Evolutionary conservation across 2,329 filamentous ascomycete genomes (phyloP).

Genomic region (Colletotrichum sp.): DNA sequence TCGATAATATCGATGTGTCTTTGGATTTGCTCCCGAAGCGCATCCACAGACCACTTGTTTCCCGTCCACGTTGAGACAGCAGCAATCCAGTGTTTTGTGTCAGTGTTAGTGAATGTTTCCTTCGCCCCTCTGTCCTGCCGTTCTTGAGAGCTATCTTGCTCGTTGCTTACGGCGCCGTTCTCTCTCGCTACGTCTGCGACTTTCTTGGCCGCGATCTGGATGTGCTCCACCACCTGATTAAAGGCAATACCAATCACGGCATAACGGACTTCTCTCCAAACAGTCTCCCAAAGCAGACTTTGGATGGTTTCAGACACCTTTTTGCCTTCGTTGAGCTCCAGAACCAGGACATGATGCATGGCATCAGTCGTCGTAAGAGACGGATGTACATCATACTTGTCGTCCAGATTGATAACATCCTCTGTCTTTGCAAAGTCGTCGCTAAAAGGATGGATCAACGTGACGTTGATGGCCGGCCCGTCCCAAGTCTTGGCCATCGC

Average conservation of each 20-base stretch:
- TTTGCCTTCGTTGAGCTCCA: slow-evolving; percentile 25
- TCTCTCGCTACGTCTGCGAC: neutral
- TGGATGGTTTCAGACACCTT: slow-evolving; percentile 26
- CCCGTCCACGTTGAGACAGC: slow-evolving; percentile 23
- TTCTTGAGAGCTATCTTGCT: neutral
- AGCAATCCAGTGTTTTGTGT: slow-evolving; percentile 17
- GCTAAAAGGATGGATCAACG: slow-evolving; percentile 30
- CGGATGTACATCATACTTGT: slow-evolving; percentile 32
- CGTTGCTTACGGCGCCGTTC: fast-evolving
- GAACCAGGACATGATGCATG: slow-evolving; percentile 29
- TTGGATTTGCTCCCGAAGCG: slow-evolving; percentile 28
- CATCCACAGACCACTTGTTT: slow-evolving; percentile 25
- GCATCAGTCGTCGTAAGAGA: slow-evolving; percentile 31
- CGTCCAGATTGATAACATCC: slow-evolving; percentile 28
- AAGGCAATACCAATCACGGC: slow-evolving; percentile 29
- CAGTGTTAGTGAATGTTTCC: neutral
- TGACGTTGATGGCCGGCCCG: slow-evolving; percentile 28
- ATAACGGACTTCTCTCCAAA: slow-evolving; percentile 31
- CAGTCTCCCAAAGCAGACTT: slow-evolving; percentile 29
- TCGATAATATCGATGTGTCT: slow-evolving; percentile 28
- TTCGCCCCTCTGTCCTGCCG: neutral
- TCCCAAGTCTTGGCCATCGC: slow-evolving; percentile 26
- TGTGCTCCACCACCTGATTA: slow-evolving; percentile 14
- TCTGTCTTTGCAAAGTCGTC: slow-evolving; percentile 25
- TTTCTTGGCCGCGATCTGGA: slow-evolving; percentile 12